Evolutionary conservation across 208 protist genomes (phyloP).

Genomic region (Wallacemonas collosoma): DNA sequence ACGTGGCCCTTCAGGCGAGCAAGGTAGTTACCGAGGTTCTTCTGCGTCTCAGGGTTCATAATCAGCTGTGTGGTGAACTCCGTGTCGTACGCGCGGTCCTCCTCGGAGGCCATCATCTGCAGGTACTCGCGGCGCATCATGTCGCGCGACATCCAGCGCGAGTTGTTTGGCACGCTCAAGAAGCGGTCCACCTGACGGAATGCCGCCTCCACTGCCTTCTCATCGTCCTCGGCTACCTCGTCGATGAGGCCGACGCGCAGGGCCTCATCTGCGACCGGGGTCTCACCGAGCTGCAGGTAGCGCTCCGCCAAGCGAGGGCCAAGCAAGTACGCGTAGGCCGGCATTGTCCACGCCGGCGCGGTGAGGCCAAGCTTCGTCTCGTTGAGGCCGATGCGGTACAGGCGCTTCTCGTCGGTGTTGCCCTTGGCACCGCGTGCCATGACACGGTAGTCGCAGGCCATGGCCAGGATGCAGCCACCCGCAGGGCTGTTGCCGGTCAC

Average conservation of each 20-base stretch:
- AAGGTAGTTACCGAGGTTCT: constrained; percentile 59
- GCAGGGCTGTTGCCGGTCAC: constrained; percentile 77
- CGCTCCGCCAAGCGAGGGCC: constrained; percentile 65
- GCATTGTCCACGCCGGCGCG: constrained; percentile 73
- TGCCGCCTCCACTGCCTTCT: constrained; percentile 43
- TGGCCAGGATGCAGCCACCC: constrained; percentile 76
- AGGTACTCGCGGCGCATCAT: constrained; percentile 83
- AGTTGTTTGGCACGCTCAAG: constrained; percentile 61
- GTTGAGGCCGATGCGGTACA: constrained; percentile 83
- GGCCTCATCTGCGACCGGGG: constrained; percentile 66
- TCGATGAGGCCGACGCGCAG: constrained; percentile 68
- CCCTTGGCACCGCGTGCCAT: constrained; percentile 64
- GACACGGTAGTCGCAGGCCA: constrained; percentile 82
- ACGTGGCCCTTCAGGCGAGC: constrained; percentile 54
- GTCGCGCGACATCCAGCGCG: constrained; percentile 79
- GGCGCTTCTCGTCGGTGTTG: constrained; percentile 35
- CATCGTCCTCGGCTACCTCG: constrained; percentile 53
- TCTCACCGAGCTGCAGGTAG: constrained; percentile 82
- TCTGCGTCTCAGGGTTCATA: constrained; percentile 70
- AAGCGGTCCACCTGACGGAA: constrained; percentile 64
- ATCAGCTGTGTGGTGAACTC: constrained; percentile 78
- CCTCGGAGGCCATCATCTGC: constrained; percentile 67
- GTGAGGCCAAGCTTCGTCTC: constrained; percentile 78
- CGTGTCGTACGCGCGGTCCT: constrained; percentile 82
- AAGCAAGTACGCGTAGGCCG: constrained; percentile 71